These are phyloP conservation scores for Hemileia vastatrix DNA, from an alignment of 1,284 basidiomycete species.

Conservation along the genomic window DNA sequence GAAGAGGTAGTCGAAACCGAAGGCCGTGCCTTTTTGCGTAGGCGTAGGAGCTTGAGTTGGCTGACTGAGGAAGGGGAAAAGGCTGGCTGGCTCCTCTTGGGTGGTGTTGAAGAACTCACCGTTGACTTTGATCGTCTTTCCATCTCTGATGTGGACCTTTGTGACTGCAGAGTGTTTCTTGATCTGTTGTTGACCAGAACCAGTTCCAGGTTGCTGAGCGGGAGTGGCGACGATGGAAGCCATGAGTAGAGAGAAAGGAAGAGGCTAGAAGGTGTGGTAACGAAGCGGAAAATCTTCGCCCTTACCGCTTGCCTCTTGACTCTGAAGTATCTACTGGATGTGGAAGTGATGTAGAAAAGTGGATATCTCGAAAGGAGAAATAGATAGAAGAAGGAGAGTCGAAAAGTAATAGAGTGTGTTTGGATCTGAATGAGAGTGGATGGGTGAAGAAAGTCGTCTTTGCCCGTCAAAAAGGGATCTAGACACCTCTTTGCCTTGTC, in stretches of 20 bases:
- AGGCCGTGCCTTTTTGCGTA: too few species aligned
- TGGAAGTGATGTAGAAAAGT: not conserved
- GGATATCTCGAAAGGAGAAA: too few species aligned
- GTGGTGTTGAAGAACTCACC: conserved; percentile 23
- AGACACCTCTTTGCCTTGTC: too few species aligned
- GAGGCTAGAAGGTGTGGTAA: not conserved
- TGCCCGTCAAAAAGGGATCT: too few species aligned
- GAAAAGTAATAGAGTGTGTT: too few species aligned
- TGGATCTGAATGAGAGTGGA: too few species aligned
- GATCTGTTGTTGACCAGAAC: not conserved
- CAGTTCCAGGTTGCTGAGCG: not conserved
- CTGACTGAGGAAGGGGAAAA: not conserved
- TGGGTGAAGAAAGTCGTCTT: too few species aligned
- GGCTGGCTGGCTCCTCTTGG: not conserved
- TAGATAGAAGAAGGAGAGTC: too few species aligned
- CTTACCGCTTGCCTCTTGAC: not conserved
- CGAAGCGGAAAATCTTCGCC: not conserved
- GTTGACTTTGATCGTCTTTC: conserved; percentile 37
- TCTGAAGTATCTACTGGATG: too few species aligned
- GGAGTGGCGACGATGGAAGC: not conserved
- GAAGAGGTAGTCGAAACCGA: too few species aligned
- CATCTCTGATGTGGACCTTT: conserved; percentile 31
- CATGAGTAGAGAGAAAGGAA: not conserved
- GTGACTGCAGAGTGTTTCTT: conserved; percentile 26
- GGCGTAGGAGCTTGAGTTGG: not conserved